phyloP scores from a whole-genome alignment of 164 flowering plant genomes.

The Sedum album region DNA sequence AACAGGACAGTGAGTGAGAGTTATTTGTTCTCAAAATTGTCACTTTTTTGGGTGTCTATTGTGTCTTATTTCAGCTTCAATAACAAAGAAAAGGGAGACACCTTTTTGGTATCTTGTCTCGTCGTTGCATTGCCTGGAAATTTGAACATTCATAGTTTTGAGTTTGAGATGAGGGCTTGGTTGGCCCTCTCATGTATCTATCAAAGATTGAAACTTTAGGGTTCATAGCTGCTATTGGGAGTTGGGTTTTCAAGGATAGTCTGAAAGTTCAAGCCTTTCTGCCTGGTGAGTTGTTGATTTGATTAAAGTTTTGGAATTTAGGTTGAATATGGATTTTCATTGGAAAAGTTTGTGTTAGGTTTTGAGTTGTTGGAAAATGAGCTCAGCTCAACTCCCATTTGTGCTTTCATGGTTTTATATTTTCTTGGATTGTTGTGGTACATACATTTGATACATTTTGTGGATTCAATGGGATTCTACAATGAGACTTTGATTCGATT shows the following conservation, averaged over 20 bases:
- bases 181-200: background rate
- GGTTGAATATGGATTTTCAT: too few relatives aligned
- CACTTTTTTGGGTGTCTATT: background rate
- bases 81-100: background rate
- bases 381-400: background rate
- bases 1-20: background rate
- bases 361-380: conserved; percentile 14
- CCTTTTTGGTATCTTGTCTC: background rate
- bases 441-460: background rate
- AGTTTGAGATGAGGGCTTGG: too few relatives aligned
- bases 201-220: background rate
- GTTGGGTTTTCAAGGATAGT: background rate
- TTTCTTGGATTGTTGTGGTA: conserved; percentile 7
- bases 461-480: conserved; percentile 7
- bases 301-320: background rate
- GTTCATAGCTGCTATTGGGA: background rate
- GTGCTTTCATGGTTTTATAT: background rate
- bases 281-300: background rate
- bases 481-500: conserved; percentile 10
- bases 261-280: background rate
- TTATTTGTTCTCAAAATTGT: background rate
- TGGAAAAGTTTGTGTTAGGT: too few relatives aligned
- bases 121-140: background rate
- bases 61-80: background rate
- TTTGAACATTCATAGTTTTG: background rate